Percentiles rank a stretch among this genome's conserved stretches.
phyloP scores from a whole-genome alignment of 2,329 filamentous ascomycete species.

The Neofusicoccum laricinum region DNA sequence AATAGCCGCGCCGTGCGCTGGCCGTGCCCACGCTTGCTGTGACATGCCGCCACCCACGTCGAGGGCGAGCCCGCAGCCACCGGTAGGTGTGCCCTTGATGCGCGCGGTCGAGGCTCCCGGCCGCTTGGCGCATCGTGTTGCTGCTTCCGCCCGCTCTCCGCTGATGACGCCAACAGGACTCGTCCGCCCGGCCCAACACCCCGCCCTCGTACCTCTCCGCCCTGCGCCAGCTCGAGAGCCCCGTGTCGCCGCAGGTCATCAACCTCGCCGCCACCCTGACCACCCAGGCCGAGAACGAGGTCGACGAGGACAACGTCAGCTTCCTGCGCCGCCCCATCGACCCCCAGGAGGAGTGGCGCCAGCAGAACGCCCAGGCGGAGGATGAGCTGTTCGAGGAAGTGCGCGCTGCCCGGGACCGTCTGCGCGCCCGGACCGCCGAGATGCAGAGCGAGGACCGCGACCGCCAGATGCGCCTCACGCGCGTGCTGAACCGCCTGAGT shows the following conservation, averaged over 20 bases:
- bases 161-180: constrained; percentile 11
- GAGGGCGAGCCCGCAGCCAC: constrained; percentile 23
- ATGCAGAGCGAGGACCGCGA: constrained; percentile 37
- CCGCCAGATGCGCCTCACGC: constrained; percentile 40
- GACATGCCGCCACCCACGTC: constrained; percentile 37
- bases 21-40: background rate
- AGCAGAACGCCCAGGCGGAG: constrained; percentile 25
- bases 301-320: constrained; percentile 48
- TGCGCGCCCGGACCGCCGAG: constrained; percentile 21
- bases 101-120: background rate
- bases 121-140: constrained; percentile 14
- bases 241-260: constrained; percentile 40
- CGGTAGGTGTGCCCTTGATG: constrained; percentile 19
- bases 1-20: background rate
- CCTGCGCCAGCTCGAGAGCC: constrained; percentile 46
- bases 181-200: constrained; percentile 21
- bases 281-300: constrained; percentile 44
- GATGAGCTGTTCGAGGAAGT: constrained; percentile 16
- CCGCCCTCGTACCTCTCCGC: constrained; percentile 46
- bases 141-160: constrained; percentile 10
- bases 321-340: constrained; percentile 47
- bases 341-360: constrained; percentile 33
- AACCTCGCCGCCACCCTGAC: constrained; percentile 51
- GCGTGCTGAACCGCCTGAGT: constrained; percentile 45
- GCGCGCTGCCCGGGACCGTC: constrained; percentile 17